A percentile compares a stretch with the other conserved stretches of the same genome.
phyloP scores from a whole-genome alignment of 768 basidiomycete species.

The Serpula lacrymans region DNA sequence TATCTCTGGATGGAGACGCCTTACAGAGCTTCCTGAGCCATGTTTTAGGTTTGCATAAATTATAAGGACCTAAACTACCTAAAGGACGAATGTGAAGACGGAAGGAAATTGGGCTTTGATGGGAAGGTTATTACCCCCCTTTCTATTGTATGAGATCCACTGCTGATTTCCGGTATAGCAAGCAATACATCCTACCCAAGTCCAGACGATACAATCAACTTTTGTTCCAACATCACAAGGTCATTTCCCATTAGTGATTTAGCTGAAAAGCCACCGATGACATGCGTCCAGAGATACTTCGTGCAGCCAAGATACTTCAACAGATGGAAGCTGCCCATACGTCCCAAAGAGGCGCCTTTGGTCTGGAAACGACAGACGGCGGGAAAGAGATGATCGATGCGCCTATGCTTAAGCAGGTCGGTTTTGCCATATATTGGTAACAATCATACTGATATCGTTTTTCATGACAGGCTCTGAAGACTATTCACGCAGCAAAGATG shows the following conservation, averaged over 20 bases:
- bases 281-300: conserved; percentile 57
- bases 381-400: conserved; percentile 85
- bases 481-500: conserved; percentile 47
- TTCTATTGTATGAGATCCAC: conserved; percentile 3
- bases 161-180: conserved; percentile 51
- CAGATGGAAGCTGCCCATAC: conserved; percentile 59
- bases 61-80: conserved; percentile 72
- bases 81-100: conserved; percentile 75
- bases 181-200: conserved; percentile 90
- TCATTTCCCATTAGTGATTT: not conserved
- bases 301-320: conserved; percentile 70
- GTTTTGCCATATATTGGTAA: conserved; percentile 10
- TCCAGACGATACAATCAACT: conserved; percentile 69
- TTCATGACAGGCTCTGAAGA: conserved; percentile 43
- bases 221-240: conserved; percentile 77
- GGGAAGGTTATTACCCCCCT: conserved; percentile 60
- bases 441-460: not conserved
- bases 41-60: conserved; percentile 75
- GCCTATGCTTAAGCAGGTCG: conserved; percentile 83
- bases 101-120: conserved; percentile 79
- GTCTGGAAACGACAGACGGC: conserved; percentile 54
- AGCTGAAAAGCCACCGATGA: not conserved
- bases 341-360: conserved; percentile 62
- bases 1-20: not conserved
- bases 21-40: not conserved